Evolutionary conservation across 306 rosid species (phyloP), one percentile per base, ranked within the genome.

Genomic region (Abrus precatorius): DNA sequence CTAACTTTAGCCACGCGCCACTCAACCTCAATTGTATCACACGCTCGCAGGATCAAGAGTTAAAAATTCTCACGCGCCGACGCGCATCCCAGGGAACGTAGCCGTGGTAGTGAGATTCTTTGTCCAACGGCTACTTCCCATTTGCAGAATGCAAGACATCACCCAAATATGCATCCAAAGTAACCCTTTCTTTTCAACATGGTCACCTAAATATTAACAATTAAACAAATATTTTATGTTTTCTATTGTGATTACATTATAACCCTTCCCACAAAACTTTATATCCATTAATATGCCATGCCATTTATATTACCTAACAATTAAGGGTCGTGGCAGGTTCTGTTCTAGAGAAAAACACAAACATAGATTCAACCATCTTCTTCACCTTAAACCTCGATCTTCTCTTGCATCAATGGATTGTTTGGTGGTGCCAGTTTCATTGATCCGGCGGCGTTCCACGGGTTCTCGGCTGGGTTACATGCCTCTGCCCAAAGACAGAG

Each of bases 361-460:
- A 5, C 38, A 32, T 11, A 13, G 34, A 52, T n/a, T 74, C 56
- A 74, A 27, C 71, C 30, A 28, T 56, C 29, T 44, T 60, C 36
- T 6, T 72, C 6, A 41, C 36, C 53, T 36, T 78, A 20, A 20
- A 20, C 20, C 20, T 20, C 20, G 20, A 20, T 20, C 20, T 20
- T 20, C 49, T 44, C 50, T 47, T 80, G 27, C 38, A 57, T 49
- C 38, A 0, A 94, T 95, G 97, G 92, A 83, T 86, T 95, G 97
- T 85, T 80, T 95, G 78, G 97, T 89, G 12, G 72, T 88, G 86
- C 97, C 97, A 8, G 90, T 88, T 77, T 50, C 92, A 0, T 40
- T 87, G 77, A 73, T 90, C 75, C 87, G 89, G 55, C 85, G 85
- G 71, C 84, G 91, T 33, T 80, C 89, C 54, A 79, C 85, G 7